These are phyloP conservation scores for Platanthera guangdongensis DNA, from an alignment of 106 monocot species.

Conservation along the genomic window DNA sequence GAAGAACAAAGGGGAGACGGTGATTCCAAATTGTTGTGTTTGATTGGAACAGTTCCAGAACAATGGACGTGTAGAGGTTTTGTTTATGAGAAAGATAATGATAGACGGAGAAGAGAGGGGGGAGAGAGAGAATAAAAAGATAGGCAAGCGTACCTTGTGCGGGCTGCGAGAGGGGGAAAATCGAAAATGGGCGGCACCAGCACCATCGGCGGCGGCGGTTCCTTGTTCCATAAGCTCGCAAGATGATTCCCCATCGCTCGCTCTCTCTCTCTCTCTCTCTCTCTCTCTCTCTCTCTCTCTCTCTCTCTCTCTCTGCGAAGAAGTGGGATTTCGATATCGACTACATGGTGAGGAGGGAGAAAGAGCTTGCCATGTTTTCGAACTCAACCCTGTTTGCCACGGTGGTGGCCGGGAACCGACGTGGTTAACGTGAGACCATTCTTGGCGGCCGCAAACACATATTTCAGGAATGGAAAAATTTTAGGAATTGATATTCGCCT, in stretches of 20 bases:
- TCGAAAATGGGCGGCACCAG: slow-evolving; percentile 95
- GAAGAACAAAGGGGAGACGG: background rate
- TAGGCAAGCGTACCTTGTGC: slow-evolving; percentile 48
- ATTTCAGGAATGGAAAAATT: no score
- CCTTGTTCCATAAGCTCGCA: slow-evolving; percentile 8
- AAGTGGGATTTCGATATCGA: background rate
- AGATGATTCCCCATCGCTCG: background rate
- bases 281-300: background rate
- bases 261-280: background rate
- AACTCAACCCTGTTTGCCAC: no score
- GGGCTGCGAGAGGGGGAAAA: slow-evolving; percentile 90
- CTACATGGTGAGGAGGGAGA: background rate
- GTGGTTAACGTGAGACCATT: no score
- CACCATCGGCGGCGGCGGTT: slow-evolving; percentile 79
- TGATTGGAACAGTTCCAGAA: background rate
- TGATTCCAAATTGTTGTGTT: background rate
- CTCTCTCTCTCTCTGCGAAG: background rate
- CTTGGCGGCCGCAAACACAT: no score
- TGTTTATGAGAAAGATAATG: background rate
- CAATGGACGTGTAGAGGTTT: background rate
- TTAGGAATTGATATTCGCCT: no score
- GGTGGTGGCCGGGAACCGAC: no score
- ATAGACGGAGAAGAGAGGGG: background rate
- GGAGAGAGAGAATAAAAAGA: background rate
- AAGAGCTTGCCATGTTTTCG: no score